Evolutionary conservation across 2,329 filamentous ascomycete species (phyloP), one percentile per base, ranked within the genome.

Genomic region (Pseudogymnoascus destructans): DNA sequence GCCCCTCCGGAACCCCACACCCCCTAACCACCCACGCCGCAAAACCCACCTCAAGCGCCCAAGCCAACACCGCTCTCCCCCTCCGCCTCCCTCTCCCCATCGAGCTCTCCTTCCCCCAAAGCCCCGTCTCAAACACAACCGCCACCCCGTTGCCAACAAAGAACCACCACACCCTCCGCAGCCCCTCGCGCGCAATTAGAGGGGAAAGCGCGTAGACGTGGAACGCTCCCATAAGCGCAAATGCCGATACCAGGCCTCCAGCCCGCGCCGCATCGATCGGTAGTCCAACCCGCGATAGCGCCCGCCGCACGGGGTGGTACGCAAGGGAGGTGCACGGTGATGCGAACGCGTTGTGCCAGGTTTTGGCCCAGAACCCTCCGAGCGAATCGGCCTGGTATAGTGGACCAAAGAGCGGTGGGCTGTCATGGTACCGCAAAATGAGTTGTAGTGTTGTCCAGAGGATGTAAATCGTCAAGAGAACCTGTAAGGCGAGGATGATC

Each of bases 291-390:
- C 63, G 65, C 0, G 66, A 66, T 15, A 73, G 66, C 1, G 63
- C 58, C 17, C 65, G 63, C n/a, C 70, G 65, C 19, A 72, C 61
- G 3, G 72, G 72, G 1, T 60, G 61, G 57, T 73, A 73, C 6
- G 69, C 70, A n/a, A 74, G 66, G 5, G 67, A 70, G 5, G 67
- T 67, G 46, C 71, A 73, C 0, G 72, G 72, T 27, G 71, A 67
- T 6, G 71, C 67, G 60, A 73, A 74, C 0, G 67, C 70, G 57
- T 72, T 73, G 56, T 74, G 72, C 72, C 72, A 74, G 15, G 70
- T 73, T 61, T 73, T 71, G 11, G 68, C 68, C 72, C 72, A 74
- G 58, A 72, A 73, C 2, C 68, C 68, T 1, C 66, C 65, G 33
- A 73, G 61, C 42, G 69, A 71, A 57, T 72, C 67, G 5, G 67